Evolutionary conservation across 2,329 filamentous ascomycete genomes (phyloP), one percentile per base, ranked within the genome.

Genomic region (Immersiporthe knoxdaviesiana): DNA sequence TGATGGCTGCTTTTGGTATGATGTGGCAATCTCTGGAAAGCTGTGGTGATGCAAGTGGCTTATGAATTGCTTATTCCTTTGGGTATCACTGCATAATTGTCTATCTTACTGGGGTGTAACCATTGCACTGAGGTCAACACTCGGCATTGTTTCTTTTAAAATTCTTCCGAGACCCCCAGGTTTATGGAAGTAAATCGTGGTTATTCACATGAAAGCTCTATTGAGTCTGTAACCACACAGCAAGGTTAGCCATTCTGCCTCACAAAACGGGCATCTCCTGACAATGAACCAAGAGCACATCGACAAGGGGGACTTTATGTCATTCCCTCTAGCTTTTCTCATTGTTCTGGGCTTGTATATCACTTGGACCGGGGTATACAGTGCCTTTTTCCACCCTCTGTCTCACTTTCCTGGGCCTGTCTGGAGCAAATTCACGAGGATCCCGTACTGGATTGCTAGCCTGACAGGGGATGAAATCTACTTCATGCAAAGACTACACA

Each of bases 381-480:
- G 44, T 10, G 54, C 14, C 16, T 44, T 56, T 32, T 47, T 62
- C 11, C 56, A 70, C 18, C 68, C 66, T 7, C 62, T 68, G 2
- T 60, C 66, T 6, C 60, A 30, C 32, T 70, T 67, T n/a, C 66
- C 68, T 7, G 66, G 68, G 1, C 66, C 65, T 11, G 67, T 67
- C 47, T 47, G 74, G 3, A 54, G 60, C 1, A 70, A 65, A 6
- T 63, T 74, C 27, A 75, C 67, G 30, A 72, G 73, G 3, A 67
- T 75, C 1, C 74, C 74, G 1, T 74, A 72, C 39, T 74, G 73
- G 72, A 63, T 72, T 24, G 66, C 68, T 12, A 69, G 59, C 60
- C 52, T 75, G 0, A 68, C 61, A 14, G 75, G 75, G 21, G 59
- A 72, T 37, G 68, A 73, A 47, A 66, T 72, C n/a, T 44, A 59